Conservation (phyloP, 2,329 filamentous ascomycete species). For the Fusarium illudens region DNA sequence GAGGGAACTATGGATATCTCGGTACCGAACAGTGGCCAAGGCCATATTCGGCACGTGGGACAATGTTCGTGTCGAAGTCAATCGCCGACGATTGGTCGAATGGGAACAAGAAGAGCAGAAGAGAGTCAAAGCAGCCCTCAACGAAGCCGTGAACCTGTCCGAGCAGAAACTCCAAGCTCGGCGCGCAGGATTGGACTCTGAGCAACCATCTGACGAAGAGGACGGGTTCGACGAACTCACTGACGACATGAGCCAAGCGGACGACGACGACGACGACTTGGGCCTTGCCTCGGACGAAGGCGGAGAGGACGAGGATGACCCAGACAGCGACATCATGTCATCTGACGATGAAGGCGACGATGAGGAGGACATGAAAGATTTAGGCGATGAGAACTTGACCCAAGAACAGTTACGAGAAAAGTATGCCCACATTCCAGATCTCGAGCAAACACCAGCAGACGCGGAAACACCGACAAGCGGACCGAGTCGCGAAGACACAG, state of each 20-base stretch:
- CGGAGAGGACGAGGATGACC: conserved; percentile 50
- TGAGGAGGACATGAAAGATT: conserved; percentile 61
- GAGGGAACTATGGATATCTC: conserved; percentile 68
- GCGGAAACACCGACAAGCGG: conserved; percentile 33
- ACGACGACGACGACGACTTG: conserved; percentile 46
- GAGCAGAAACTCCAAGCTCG: conserved; percentile 73
- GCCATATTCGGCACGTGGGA: conserved; percentile 68
- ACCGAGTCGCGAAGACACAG: conserved; percentile 37
- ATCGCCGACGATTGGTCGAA: conserved; percentile 65
- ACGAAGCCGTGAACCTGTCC: conserved; percentile 76
- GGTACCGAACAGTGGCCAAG: conserved; percentile 76
- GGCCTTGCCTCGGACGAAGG: conserved; percentile 50
- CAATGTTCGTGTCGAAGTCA: conserved; percentile 69
- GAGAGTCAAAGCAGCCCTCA: conserved; percentile 73
- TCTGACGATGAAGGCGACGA: conserved; percentile 69
- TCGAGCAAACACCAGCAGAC: conserved; percentile 46
- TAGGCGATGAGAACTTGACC: conserved; percentile 71
- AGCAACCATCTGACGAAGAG: conserved; percentile 56
- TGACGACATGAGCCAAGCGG: conserved; percentile 53
- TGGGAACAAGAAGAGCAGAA: conserved; percentile 73
- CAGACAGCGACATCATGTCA: conserved; percentile 64
- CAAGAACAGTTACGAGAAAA: conserved; percentile 74
- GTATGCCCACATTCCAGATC: conserved; percentile 70
- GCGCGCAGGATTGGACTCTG: conserved; percentile 62
- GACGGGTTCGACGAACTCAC: conserved; percentile 58